These are phyloP conservation scores for Leccinum angustisporum DNA, from an alignment of 1,284 basidiomycete genomes.

Conservation along the genomic window DNA sequence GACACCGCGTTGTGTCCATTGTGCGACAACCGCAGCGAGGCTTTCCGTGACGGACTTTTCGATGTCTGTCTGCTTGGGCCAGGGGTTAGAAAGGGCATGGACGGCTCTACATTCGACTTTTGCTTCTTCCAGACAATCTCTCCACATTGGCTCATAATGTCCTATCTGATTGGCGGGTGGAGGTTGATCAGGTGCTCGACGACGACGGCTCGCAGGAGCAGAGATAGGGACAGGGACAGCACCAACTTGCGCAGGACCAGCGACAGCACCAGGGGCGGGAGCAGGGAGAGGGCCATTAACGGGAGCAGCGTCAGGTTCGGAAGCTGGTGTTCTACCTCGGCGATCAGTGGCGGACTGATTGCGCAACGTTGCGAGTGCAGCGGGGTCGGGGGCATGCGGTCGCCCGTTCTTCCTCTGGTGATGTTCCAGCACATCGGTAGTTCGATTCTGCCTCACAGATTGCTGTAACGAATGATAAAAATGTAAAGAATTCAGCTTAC, in stretches of 20 bases:
- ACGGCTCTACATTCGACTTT: neutral
- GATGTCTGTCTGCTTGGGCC: neutral
- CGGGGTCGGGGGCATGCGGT: neutral
- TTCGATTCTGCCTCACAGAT: neutral
- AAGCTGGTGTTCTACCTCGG: neutral
- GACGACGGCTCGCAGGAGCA: neutral
- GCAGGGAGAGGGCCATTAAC: no score
- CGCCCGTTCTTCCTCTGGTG: neutral
- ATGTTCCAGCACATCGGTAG: neutral
- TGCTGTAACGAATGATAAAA: neutral
- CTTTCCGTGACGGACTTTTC: neutral
- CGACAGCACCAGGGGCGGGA: neutral
- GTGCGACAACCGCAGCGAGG: neutral
- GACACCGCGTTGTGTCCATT: neutral
- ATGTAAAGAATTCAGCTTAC: neutral
- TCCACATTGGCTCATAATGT: neutral
- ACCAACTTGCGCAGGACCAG: neutral
- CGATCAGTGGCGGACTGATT: neutral
- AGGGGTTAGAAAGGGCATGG: neutral
- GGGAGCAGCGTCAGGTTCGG: neutral
- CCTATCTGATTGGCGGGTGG: neutral
- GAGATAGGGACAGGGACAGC: neutral
- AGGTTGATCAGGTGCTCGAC: neutral
- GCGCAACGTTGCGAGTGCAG: neutral
- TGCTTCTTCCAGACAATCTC: neutral